phyloP scores from a whole-genome alignment of 148 eudicot genomes.

The Arbutus unedo region DNA sequence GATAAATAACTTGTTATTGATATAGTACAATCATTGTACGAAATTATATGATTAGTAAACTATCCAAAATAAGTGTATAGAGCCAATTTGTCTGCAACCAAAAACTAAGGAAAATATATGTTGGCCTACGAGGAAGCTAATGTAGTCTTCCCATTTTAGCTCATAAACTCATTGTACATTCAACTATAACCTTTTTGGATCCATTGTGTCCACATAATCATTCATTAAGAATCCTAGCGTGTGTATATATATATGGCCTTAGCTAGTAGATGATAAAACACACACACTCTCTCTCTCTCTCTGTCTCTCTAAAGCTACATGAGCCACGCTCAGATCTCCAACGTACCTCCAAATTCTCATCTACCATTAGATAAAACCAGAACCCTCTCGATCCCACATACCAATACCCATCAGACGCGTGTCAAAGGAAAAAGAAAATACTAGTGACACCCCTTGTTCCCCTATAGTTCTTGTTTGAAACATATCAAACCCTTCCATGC shows the following conservation, averaged over 20 bases:
- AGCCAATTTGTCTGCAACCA: not conserved
- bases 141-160: constrained; percentile 13
- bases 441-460: not conserved
- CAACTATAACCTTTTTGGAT: not conserved
- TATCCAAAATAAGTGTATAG: not conserved
- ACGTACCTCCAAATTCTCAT: constrained; percentile 8
- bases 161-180: not conserved
- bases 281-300: constrained; percentile 14
- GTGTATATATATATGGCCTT: constrained; percentile 6
- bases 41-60: too few species aligned
- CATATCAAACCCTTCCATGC: not conserved
- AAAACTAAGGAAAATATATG: not conserved
- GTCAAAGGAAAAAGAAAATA: not conserved
- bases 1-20: too few species aligned
- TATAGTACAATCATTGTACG: too few species aligned
- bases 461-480: not conserved
- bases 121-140: not conserved
- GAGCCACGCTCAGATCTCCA: constrained; percentile 2
- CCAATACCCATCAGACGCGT: not conserved
- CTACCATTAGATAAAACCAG: not conserved
- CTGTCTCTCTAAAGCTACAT: not conserved
- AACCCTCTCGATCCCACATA: not conserved
- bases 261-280: not conserved
- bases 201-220: not conserved
- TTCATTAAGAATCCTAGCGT: not conserved